Evolutionary conservation across 768 basidiomycete species (phyloP), one percentile per base, ranked within the genome.

Genomic region (Suillus fuscotomentosus): DNA sequence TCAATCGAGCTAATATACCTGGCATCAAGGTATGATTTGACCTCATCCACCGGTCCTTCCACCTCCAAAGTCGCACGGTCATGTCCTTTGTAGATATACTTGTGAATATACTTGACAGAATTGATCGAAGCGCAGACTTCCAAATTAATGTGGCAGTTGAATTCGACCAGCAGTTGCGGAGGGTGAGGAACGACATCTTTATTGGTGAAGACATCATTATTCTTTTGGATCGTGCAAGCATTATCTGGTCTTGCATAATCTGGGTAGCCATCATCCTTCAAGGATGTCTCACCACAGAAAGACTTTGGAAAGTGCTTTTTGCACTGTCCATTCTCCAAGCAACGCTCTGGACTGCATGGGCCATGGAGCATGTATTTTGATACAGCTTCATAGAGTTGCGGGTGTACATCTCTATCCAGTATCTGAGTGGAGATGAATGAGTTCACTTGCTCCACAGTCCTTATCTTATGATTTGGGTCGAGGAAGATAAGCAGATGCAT

Each of bases 401-500:
- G 82, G 27, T 83, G 63, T 4, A 68, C 71, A 0, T 66, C 71
- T 3, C 72, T 75, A 70, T 85, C 78, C 22, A 84, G 85, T 61
- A 78, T 78, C 34, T 78, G 61, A 20, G 84, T 79, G 17, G 66
- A 78, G 48, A 86, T 79, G 38, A 75, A 57, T 17, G 68, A 64
- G 67, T 86, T 79, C 8, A 87, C 70, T n/a, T 77, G 73, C 13
- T 70, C 72, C 5, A 80, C 70, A 20, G 72, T 75, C 0, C 27
- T 39, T 5, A 85, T 70, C 62, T 81, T 82, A 64, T 71, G 48
- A 0, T 59, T 57, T 0, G 75, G 53, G 1, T 73, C 41, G 0
- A 87, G 69, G 63, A 82, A 81, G 48, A 87, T 71, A 1, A 87
- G 67, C 14, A 81, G 65, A 69, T 88, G 86, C 67, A 82, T 79